phyloP scores from a whole-genome alignment of 208 protist species.

The Trypanosoma scelopori region DNA sequence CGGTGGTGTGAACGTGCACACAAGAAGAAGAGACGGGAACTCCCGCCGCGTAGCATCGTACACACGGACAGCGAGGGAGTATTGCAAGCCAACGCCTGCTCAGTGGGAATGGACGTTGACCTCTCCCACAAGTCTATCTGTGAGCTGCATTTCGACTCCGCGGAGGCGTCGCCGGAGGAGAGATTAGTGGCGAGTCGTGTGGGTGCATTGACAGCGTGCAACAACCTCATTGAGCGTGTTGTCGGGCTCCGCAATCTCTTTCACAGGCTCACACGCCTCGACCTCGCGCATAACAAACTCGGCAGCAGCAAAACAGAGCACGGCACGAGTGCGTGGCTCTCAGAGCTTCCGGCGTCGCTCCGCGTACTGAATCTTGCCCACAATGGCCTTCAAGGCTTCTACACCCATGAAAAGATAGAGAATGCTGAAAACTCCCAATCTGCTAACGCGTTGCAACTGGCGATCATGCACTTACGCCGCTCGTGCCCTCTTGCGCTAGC shows the following conservation, averaged over 20 bases:
- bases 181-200: constrained; percentile 47
- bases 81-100: not conserved
- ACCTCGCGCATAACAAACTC: constrained; percentile 69
- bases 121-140: constrained; percentile 57
- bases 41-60: too few relatives aligned
- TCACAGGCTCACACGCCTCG: constrained; percentile 48
- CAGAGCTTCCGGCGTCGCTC: constrained; percentile 58
- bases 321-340: constrained; percentile 42
- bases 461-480: constrained; percentile 35
- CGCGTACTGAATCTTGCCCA: constrained; percentile 64
- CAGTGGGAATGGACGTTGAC: constrained; percentile 76
- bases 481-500: constrained; percentile 48
- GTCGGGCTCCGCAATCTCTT: constrained; percentile 60
- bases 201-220: constrained; percentile 34
- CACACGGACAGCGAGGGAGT: too few relatives aligned
- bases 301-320: constrained; percentile 36
- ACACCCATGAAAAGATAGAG: not conserved
- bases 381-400: constrained; percentile 68
- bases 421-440: too few relatives aligned
- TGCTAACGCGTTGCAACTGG: not conserved
- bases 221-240: constrained; percentile 62
- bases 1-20: not conserved
- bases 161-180: constrained; percentile 47
- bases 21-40: too few relatives aligned
- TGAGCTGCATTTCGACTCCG: constrained; percentile 63